Conservation (phyloP, 441 rosid genomes). For the Isatis lusitanica region DNA sequence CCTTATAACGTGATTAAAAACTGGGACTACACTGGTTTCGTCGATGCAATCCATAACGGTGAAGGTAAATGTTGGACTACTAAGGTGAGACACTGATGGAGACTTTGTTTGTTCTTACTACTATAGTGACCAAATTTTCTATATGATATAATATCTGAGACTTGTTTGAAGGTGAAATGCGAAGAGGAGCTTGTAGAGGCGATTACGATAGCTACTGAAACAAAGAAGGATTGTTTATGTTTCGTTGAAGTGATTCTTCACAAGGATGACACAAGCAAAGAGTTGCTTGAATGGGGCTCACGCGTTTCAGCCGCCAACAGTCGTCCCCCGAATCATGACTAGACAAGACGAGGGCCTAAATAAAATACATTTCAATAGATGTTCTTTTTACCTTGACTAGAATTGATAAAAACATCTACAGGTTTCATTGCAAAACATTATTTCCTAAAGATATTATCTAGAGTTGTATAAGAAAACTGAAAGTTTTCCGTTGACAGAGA, state of each 20-base stretch:
- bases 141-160: neutral
- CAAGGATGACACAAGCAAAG: conserved; percentile 1
- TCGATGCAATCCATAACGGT: conserved; percentile 1
- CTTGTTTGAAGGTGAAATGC: neutral
- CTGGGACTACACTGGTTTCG: conserved; percentile 8
- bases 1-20: conserved; percentile 3
- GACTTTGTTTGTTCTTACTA: neutral
- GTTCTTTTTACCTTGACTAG: neutral
- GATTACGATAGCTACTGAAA: neutral
- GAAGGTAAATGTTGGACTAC: conserved; percentile 1
- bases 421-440: neutral
- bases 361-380: neutral
- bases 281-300: conserved; percentile 5
- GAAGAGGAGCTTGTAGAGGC: conserved; percentile 8
- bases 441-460: too few species aligned
- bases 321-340: neutral
- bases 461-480: too few species aligned
- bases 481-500: too few species aligned
- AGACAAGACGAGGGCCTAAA: neutral
- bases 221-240: conserved; percentile 4
- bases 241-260: conserved; percentile 11
- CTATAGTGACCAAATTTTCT: neutral
- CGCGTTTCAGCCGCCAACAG: conserved; percentile 6
- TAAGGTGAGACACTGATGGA: neutral
- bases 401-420: neutral